These are phyloP conservation scores for Cyamopsis tetragonoloba DNA, from an alignment of 306 rosid genomes.

Conservation along the genomic window DNA sequence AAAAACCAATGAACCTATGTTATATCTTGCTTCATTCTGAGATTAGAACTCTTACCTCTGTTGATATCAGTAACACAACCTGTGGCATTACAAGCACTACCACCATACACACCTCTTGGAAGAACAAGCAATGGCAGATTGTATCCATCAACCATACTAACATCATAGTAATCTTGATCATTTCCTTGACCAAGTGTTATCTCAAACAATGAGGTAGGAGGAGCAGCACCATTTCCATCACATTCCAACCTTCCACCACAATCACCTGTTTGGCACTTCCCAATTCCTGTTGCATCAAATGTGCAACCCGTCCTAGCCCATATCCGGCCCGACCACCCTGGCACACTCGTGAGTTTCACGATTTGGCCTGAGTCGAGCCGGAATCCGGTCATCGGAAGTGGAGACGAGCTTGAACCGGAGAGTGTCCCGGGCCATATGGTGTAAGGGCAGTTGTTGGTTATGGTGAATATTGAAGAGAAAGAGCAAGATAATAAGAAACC, in stretches of 20 bases:
- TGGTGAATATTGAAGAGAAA: constrained; percentile 45
- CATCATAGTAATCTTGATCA: constrained; percentile 67
- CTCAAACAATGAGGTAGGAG: constrained; percentile 83
- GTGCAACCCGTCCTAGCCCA: constrained; percentile 96
- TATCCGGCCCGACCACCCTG: constrained; percentile 88
- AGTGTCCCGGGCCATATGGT: constrained; percentile 91
- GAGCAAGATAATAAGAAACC: constrained; percentile 29
- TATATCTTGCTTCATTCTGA: neutral
- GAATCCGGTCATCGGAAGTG: constrained; percentile 59
- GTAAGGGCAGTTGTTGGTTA: constrained; percentile 66
- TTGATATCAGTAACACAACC: constrained; percentile 77
- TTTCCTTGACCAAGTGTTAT: constrained; percentile 72
- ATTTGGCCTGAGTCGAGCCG: constrained; percentile 48
- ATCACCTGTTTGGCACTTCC: constrained; percentile 77
- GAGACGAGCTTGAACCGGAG: constrained; percentile 58
- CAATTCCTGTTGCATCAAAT: constrained; percentile 63
- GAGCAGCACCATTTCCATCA: constrained; percentile 76
- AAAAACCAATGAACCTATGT: neutral
- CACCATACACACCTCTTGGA: constrained; percentile 53
- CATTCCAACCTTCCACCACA: constrained; percentile 87
- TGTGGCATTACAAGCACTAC: constrained; percentile 60
- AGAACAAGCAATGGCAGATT: constrained; percentile 67
- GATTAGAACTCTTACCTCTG: constrained; percentile 40
- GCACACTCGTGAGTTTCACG: constrained; percentile 41
- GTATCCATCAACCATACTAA: constrained; percentile 85